Evolutionary conservation across 1,284 basidiomycete species (phyloP).

Genomic region (Microbotryum saponariae): DNA sequence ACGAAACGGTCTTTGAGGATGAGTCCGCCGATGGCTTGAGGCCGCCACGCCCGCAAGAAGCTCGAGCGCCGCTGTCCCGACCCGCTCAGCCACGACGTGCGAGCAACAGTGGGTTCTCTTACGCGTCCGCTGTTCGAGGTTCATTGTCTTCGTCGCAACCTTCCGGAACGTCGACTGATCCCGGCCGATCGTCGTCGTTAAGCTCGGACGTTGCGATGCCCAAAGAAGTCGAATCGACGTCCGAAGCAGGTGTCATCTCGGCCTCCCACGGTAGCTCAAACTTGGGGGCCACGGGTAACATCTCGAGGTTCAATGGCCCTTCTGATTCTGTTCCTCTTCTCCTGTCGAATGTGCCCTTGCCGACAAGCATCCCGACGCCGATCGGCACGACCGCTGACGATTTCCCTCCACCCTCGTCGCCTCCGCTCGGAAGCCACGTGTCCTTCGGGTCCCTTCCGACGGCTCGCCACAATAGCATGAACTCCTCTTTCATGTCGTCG

Average conservation of each 20-base stretch:
- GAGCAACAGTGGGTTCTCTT: slow-evolving; percentile 4
- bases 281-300: no score
- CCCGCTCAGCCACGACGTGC: slow-evolving; percentile 1
- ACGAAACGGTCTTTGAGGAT: no score
- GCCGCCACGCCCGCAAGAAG: no score
- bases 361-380: slow-evolving; percentile 1
- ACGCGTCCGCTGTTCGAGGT: slow-evolving; percentile 6
- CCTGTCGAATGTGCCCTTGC: background rate
- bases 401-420: slow-evolving; percentile 8
- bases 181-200: background rate
- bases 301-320: no score
- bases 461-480: no score
- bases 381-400: background rate
- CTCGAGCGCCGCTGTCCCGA: no score
- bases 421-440: background rate
- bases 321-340: background rate
- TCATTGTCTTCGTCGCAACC: background rate
- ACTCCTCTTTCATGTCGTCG: no score
- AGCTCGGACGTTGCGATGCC: background rate
- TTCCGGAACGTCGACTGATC: background rate
- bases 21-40: no score
- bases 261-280: no score
- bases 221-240: background rate
- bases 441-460: no score
- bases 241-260: no score